Evolutionary conservation across 306 rosid species (phyloP).

Genomic region (Ammopiptanthus mongolicus): DNA sequence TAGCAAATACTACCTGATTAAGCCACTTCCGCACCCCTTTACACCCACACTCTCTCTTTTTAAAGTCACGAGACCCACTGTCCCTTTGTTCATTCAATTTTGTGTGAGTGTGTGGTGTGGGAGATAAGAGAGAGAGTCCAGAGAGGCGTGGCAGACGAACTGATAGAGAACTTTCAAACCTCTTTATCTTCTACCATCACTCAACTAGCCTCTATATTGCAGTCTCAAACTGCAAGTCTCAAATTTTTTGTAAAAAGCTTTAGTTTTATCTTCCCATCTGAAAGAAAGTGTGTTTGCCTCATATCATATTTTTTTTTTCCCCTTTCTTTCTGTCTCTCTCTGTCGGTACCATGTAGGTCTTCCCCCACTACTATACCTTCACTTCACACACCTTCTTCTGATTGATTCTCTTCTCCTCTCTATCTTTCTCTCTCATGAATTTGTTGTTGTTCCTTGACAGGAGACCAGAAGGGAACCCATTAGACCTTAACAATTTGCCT

Average conservation of each 20-base stretch:
- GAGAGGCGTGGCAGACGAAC: constrained; percentile 84
- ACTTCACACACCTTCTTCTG: background rate
- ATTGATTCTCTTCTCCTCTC: background rate
- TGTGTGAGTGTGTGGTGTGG: constrained; percentile 21
- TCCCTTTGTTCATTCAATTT: constrained; percentile 58
- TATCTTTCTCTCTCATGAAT: background rate
- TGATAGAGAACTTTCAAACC: constrained; percentile 99
- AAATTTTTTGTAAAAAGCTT: constrained; percentile 32
- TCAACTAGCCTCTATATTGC: constrained; percentile 80
- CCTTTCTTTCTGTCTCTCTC: constrained; percentile 43
- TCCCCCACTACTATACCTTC: constrained; percentile 33
- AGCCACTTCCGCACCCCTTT: background rate
- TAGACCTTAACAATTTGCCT: constrained; percentile 93
- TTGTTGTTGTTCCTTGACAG: constrained; percentile 43
- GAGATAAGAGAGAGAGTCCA: constrained; percentile 28
- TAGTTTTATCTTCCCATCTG: constrained; percentile 34
- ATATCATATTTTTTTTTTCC: constrained; percentile 8
- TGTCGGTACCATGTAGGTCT: constrained; percentile 86
- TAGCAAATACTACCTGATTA: constrained; percentile 33
- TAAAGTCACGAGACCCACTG: constrained; percentile 89
- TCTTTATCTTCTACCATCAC: constrained; percentile 89
- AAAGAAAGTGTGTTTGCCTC: constrained; percentile 34
- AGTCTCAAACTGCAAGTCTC: constrained; percentile 85
- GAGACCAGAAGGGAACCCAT: constrained; percentile 74
- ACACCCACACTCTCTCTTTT: constrained; percentile 29